phyloP scores from a whole-genome alignment of 495 filamentous ascomycete species.

The Lepidopterella palustris region DNA sequence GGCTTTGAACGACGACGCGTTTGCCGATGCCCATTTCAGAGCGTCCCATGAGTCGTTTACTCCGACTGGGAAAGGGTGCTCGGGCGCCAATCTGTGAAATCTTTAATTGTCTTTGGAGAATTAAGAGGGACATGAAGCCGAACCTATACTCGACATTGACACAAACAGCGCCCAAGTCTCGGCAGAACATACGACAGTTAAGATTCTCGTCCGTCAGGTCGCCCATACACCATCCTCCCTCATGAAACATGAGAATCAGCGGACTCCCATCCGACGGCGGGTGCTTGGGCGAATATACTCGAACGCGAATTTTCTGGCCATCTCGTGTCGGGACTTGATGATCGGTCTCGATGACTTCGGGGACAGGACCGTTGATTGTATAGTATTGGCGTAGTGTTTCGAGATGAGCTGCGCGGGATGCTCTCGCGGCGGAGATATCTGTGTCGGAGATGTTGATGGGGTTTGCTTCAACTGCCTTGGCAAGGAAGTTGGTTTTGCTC shows the following conservation, averaged over 20 bases:
- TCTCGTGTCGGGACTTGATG: constrained; percentile 21
- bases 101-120: background rate
- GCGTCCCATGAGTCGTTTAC: constrained; percentile 27
- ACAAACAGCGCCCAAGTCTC: constrained; percentile 22
- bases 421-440: constrained; percentile 11
- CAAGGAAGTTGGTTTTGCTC: background rate
- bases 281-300: constrained; percentile 19
- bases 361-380: constrained; percentile 21
- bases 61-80: constrained; percentile 21
- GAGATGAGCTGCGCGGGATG: constrained; percentile 18
- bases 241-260: constrained; percentile 23
- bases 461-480: constrained; percentile 13
- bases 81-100: constrained; percentile 22
- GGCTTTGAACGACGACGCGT: constrained; percentile 7
- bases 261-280: constrained; percentile 17
- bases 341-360: constrained; percentile 20
- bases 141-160: constrained; percentile 30
- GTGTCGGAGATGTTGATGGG: constrained; percentile 4
- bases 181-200: constrained; percentile 24
- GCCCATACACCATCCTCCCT: constrained; percentile 27
- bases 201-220: constrained; percentile 26
- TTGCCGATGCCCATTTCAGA: constrained; percentile 15
- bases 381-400: constrained; percentile 19
- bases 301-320: constrained; percentile 14
- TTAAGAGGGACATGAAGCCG: background rate